Evolutionary conservation across 345 rosid species (phyloP).

Genomic region (Psidium friedrichsthalianum): DNA sequence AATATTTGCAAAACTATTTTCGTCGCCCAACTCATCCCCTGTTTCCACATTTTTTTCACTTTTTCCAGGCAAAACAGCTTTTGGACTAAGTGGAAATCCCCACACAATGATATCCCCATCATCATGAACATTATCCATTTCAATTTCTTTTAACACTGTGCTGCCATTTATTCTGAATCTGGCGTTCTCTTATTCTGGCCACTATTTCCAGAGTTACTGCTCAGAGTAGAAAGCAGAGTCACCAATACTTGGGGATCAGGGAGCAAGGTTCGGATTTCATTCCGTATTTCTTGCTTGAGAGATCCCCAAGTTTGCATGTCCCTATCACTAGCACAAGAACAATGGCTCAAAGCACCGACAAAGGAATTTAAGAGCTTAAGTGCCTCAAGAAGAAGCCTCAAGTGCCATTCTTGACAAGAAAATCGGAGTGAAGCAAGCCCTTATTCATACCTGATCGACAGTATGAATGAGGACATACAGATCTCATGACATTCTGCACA

Average conservation of each 20-base stretch:
- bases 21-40: conserved; percentile 24
- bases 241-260: conserved; percentile 81
- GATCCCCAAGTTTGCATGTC: conserved; percentile 25
- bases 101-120: conserved; percentile 49
- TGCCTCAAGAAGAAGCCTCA: conserved; percentile 73
- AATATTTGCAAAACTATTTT: conserved; percentile 28
- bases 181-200: conserved; percentile 40
- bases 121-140: conserved; percentile 19
- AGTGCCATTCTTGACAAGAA: conserved; percentile 77
- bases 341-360: conserved; percentile 22
- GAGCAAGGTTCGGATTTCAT: conserved; percentile 53
- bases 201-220: conserved; percentile 14
- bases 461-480: conserved; percentile 66
- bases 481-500: conserved; percentile 49
- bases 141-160: conserved; percentile 32
- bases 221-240: conserved; percentile 45
- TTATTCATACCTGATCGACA: conserved; percentile 61
- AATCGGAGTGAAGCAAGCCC: conserved; percentile 80
- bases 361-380: conserved; percentile 62
- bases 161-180: conserved; percentile 14
- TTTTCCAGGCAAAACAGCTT: conserved; percentile 19
- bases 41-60: conserved; percentile 14
- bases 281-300: conserved; percentile 49
- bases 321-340: conserved; percentile 13
- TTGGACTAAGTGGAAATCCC: conserved; percentile 34